Evolutionary conservation across 2,329 filamentous ascomycete genomes (phyloP).

Genomic region (Emergomyces orientalis): DNA sequence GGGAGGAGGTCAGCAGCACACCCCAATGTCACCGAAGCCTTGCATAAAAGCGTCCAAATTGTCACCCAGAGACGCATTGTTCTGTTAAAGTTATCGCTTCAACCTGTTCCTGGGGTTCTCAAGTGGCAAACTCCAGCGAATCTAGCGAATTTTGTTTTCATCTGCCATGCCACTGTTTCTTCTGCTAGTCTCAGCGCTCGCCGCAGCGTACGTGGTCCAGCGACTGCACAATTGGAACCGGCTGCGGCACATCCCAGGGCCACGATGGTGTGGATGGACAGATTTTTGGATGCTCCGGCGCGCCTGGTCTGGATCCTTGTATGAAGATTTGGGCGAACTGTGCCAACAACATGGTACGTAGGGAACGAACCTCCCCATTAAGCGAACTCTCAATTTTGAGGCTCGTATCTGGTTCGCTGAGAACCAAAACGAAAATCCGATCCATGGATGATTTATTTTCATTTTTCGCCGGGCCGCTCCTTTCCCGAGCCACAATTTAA

Average conservation of each 20-base stretch:
- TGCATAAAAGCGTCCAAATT: too few relatives aligned
- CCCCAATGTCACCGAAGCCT: too few relatives aligned
- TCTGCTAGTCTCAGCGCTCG: background rate
- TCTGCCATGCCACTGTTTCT: background rate
- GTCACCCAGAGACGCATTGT: too few relatives aligned
- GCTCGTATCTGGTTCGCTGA: background rate
- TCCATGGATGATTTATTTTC: background rate
- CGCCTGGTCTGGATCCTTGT: constrained; percentile 5
- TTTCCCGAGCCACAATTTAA: background rate
- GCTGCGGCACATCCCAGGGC: constrained; percentile 6
- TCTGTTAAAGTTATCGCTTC: background rate
- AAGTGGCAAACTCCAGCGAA: background rate
- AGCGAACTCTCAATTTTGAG: background rate
- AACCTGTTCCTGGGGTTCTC: background rate
- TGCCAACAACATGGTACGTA: constrained; percentile 7
- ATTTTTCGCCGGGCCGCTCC: background rate
- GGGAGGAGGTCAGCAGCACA: too few relatives aligned
- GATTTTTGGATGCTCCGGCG: constrained; percentile 7
- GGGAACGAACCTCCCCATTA: background rate
- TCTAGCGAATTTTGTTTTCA: background rate
- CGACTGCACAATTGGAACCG: constrained; percentile 1
- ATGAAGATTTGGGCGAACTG: constrained; percentile 5
- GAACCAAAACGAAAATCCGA: background rate
- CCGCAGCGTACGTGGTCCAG: background rate
- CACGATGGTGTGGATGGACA: constrained; percentile 2